Base-by-base conservation (phyloP, 768 basidiomycete genomes). In the Boletus tomentosulus region DNA sequence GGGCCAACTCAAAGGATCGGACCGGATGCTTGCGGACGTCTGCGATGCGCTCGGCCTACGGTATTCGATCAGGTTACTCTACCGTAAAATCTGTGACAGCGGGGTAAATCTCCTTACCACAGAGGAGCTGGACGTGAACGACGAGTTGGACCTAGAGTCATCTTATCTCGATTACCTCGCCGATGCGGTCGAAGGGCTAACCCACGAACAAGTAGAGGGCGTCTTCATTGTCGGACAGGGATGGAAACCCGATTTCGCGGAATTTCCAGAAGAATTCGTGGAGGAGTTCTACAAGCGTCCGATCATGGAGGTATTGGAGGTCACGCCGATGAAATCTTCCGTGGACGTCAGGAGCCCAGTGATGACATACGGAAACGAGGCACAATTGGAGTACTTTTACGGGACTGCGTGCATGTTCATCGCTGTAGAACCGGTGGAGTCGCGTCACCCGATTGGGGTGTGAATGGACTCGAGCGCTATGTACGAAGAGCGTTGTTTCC, bases 361-460 rank as follows among this genome's bases (percentile, higher is more conserved):
- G 13, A 42, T 54, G 46, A 8, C 34, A 1, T 55, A 53, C n/a
- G 55, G 55, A 0, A 55, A 61, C n/a, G 7, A 57, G 27, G 28
- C 46, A 2, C 27, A 48, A 6, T 11, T 57, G 48, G 38, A 16
- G 0, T 58, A 11, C 42, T 58, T 58, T 48, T 58, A 62, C 15
- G 60, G 57, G 25, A 52, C 49, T 25, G 60, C 55, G 4, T 62
- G 54, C 48, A 55, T 62, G 54, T 37, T 62, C 44, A 34, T 58
- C 13, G 34, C 46, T 6, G 38, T 59, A 15, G 54, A 37, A 46
- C 43, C 54, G 0, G 52, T 50, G 0, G 54, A 39, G 11, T 44
- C 51, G 0, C 57, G 60, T n/a, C 24, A 27, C 0, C 2, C 25
- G 11, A 3, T 49, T 43, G 34, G 6, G 19, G 16, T 44, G 25